Base-by-base conservation (phyloP, 805 yeast genomes). In the Pichia nakasei region DNA sequence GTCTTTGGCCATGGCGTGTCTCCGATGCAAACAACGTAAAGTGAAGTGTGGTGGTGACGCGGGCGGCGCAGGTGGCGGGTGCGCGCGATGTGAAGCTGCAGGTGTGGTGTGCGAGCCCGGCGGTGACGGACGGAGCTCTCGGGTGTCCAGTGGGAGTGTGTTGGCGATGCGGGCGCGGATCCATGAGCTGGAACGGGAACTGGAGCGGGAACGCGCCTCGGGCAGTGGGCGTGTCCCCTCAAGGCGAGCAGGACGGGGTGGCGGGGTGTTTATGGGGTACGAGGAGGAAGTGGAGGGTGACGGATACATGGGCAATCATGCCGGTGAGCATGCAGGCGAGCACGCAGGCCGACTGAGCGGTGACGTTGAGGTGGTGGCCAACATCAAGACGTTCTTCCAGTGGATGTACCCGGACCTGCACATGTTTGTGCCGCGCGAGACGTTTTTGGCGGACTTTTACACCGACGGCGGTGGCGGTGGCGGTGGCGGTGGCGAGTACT, bases 391-490 rank as follows among this genome's bases (percentile, higher is more conserved):
- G 55, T 57, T 79, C 55, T 79, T 78, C 56, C 70, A 69, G n/a
- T 78, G 82, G 80, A 72, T 75, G 48, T 79, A 79, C 49, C 84
- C 84, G 4, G 84, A 78, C 48, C 70, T 75, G 49, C 75, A 76
- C 52, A 69, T 75, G 63, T 79, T 77, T 51, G 68, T 79, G n/a
- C 79, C 75, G 53, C 62, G 85, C 46, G 85, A 79, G 50, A 75
- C 80, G 15, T 78, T 79, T 52, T 59, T 79, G 24, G 66, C 67
- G 41, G 85, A 80, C 43, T 78, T 78, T 55, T 78, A 77, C 5
- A n/a, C 19, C 3, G 32, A 17, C 5, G n/a, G 22, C 9, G 29
- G 41, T 15, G 64, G 20, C 3, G 32, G 20, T 7, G n/a, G 22
- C 9, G 29, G 20, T 3, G 32, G 20, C 5, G n/a, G 22, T 13